Percentiles rank a stretch among this genome's conserved stretches.
Conservation (phyloP, 768 basidiomycete species). For the Termitomyces sp. region DNA sequence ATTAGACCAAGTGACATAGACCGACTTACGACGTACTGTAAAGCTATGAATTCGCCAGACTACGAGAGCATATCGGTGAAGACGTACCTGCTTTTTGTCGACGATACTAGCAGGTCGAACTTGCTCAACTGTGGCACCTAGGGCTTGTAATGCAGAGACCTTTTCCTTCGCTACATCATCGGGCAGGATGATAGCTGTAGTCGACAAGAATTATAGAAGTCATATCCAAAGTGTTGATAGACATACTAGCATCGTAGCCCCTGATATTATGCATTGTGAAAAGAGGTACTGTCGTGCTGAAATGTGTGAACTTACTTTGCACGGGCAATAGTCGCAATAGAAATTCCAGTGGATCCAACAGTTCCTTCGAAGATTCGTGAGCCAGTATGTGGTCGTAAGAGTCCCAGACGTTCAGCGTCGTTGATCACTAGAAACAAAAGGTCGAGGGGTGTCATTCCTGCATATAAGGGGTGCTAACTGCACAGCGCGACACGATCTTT, state of each 20-base stretch:
- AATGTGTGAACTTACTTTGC: conserved; percentile 57
- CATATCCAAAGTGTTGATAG: neutral
- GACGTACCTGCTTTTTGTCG: conserved; percentile 85
- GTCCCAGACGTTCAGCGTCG: conserved; percentile 82
- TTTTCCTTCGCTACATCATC: conserved; percentile 92
- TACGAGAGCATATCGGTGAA: neutral
- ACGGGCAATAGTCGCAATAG: conserved; percentile 87
- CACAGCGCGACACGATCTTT: conserved; percentile 96
- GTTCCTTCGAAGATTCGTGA: conserved; percentile 98
- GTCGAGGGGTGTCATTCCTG: neutral
- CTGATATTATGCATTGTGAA: conserved; percentile 29
- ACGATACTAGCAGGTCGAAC: conserved; percentile 96
- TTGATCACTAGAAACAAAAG: conserved; percentile 68
- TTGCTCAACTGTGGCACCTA: conserved; percentile 87
- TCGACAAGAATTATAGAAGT: neutral
- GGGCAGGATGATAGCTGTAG: conserved; percentile 81
- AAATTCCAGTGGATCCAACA: conserved; percentile 94
- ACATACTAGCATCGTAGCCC: conserved; percentile 84
- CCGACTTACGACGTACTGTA: conserved; percentile 61
- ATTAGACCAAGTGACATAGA: neutral
- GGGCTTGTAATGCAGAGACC: conserved; percentile 72
- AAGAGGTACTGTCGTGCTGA: neutral
- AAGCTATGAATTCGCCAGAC: neutral
- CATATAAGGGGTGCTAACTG: conserved; percentile 44
- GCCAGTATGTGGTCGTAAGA: conserved; percentile 81